These are phyloP conservation scores for Wickerhamomyces ciferrii DNA, from an alignment of 805 yeast genomes.

Conservation along the genomic window DNA sequence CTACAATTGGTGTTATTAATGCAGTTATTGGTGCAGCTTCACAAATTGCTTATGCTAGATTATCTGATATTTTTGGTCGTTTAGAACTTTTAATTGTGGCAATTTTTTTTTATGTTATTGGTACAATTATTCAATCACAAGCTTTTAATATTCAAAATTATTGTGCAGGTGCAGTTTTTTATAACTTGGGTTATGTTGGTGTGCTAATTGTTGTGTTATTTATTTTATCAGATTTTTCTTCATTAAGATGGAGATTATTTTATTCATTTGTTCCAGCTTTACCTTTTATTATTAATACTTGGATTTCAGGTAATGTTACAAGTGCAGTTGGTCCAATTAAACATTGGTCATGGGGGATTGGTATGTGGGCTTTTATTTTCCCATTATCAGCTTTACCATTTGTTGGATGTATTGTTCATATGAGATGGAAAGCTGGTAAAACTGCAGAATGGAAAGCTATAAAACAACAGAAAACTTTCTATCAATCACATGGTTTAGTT, in stretches of 20 bases:
- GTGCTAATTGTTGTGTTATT: slow-evolving; percentile 50
- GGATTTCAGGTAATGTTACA: slow-evolving; percentile 64
- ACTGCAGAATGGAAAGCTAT: slow-evolving; percentile 46
- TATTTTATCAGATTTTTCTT: slow-evolving; percentile 61
- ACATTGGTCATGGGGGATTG: slow-evolving; percentile 71
- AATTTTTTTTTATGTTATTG: slow-evolving; percentile 51
- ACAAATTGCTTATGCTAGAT: slow-evolving; percentile 57
- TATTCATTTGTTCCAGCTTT: slow-evolving; percentile 61
- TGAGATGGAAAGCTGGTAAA: slow-evolving; percentile 47
- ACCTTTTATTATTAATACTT: slow-evolving; percentile 73
- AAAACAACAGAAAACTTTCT: slow-evolving; percentile 32
- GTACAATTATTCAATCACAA: slow-evolving; percentile 60
- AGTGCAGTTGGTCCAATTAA: slow-evolving; percentile 25
- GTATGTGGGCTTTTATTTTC: slow-evolving; percentile 76
- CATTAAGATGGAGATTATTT: slow-evolving; percentile 65
- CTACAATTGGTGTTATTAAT: slow-evolving; percentile 55
- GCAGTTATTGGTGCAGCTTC: slow-evolving; percentile 63
- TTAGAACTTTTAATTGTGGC: slow-evolving; percentile 43
- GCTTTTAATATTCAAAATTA: slow-evolving; percentile 51
- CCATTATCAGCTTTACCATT: slow-evolving; percentile 64
- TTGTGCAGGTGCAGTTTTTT: slow-evolving; percentile 61
- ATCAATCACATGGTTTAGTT: slow-evolving; percentile 30
- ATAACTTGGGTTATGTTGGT: slow-evolving; percentile 57
- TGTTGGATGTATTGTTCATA: slow-evolving; percentile 45
- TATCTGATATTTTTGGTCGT: slow-evolving; percentile 67